These are phyloP conservation scores for Vachellia pachyceras DNA, from an alignment of 306 rosid genomes.

Conservation along the genomic window DNA sequence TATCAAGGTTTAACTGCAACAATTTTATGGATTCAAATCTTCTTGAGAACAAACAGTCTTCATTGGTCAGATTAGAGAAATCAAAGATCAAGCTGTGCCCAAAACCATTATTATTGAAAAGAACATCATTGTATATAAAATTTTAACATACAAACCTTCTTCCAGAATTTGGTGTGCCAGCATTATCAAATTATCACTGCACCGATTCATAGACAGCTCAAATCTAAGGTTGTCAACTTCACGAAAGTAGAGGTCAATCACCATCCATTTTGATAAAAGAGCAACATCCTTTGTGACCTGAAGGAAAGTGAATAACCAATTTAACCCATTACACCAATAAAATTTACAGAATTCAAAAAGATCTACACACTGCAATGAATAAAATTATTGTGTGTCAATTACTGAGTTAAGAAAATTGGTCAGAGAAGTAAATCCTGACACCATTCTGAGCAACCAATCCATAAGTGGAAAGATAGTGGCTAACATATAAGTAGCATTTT, in stretches of 20 bases:
- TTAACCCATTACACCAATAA: constrained; percentile 13
- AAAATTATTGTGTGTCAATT: constrained; percentile 29
- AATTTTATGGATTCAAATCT: constrained; percentile 26
- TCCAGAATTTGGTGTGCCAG: constrained; percentile 81
- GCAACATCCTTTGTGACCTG: constrained; percentile 94
- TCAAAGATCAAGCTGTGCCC: constrained; percentile 32
- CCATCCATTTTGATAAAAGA: constrained; percentile 94
- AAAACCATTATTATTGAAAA: constrained; percentile 30
- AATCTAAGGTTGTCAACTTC: constrained; percentile 89
- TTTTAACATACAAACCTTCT: constrained; percentile 55
- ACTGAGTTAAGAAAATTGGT: constrained; percentile 15
- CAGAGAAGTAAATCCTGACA: constrained; percentile 2
- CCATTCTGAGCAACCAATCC: constrained; percentile 18
- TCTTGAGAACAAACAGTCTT: constrained; percentile 6
- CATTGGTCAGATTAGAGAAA: not conserved
- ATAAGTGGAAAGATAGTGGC: constrained; percentile 1
- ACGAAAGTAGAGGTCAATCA: constrained; percentile 82
- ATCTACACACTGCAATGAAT: constrained; percentile 2
- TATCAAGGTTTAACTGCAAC: constrained; percentile 17
- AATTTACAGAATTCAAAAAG: constrained; percentile 2
- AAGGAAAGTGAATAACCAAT: constrained; percentile 31
- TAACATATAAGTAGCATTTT: constrained; percentile 18
- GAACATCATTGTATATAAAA: constrained; percentile 31
- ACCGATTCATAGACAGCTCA: constrained; percentile 89
- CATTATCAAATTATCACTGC: constrained; percentile 69